phyloP scores from a whole-genome alignment of 345 rosid genomes.

The Brassica napus region DNA sequence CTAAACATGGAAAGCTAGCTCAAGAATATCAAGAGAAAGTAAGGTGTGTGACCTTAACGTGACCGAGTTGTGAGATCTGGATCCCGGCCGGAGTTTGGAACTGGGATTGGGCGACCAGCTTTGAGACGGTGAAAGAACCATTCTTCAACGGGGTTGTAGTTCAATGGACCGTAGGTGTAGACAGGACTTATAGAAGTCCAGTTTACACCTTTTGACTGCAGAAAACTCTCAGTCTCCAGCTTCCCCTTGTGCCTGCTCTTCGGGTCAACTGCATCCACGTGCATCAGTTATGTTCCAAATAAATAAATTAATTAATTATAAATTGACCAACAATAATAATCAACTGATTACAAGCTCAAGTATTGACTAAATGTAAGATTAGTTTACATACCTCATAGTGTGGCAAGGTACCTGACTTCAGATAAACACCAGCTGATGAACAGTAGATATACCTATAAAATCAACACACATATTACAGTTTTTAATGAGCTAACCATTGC shows the following conservation, averaged over 20 bases:
- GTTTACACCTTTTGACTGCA: constrained; percentile 69
- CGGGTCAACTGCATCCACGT: constrained; percentile 90
- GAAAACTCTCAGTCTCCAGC: constrained; percentile 75
- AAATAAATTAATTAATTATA: too few species aligned
- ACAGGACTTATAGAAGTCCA: constrained; percentile 94
- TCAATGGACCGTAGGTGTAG: constrained; percentile 92
- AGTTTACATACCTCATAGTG: constrained; percentile 72
- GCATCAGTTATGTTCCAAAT: constrained; percentile 12
- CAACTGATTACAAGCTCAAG: background rate
- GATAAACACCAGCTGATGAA: constrained; percentile 95
- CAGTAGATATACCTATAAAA: constrained; percentile 80
- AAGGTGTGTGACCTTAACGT: constrained; percentile 56
- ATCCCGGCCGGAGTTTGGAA: constrained; percentile 87
- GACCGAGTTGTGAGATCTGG: constrained; percentile 70
- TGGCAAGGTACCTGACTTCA: constrained; percentile 82
- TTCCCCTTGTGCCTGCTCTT: constrained; percentile 98
- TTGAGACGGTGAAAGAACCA: constrained; percentile 98
- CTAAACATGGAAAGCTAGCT: background rate
- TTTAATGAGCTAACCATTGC: background rate
- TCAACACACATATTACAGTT: constrained; percentile 1
- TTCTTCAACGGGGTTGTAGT: constrained; percentile 97
- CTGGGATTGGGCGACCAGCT: constrained; percentile 91
- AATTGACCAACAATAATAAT: background rate
- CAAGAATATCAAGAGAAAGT: constrained; percentile 3
- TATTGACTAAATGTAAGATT: background rate